phyloP scores from a whole-genome alignment of 2,329 filamentous ascomycete genomes.

The Ophidiomyces ophidiicola region DNA sequence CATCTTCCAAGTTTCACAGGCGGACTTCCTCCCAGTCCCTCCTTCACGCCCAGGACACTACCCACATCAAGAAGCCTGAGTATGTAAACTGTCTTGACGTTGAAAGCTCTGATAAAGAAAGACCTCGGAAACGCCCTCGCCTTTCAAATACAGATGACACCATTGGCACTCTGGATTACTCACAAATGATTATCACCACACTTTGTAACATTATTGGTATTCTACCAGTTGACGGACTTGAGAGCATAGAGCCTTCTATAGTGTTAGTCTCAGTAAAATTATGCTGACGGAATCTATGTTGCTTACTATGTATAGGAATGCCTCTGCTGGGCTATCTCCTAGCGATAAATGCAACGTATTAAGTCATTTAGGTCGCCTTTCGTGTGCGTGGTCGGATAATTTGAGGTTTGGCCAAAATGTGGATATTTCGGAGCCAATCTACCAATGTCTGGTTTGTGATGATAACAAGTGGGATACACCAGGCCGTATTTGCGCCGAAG shows the following conservation, averaged over 20 bases:
- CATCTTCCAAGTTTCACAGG: conserved; percentile 10
- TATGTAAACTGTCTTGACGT: background rate
- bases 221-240: conserved; percentile 25
- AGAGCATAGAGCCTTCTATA: conserved; percentile 33
- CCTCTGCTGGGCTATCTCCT: conserved; percentile 40
- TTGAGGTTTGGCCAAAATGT: conserved; percentile 26
- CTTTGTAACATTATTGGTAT: conserved; percentile 27
- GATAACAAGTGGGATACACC: conserved; percentile 14
- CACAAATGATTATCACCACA: conserved; percentile 25
- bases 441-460: conserved; percentile 31
- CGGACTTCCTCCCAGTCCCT: conserved; percentile 6
- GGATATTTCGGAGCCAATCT: conserved; percentile 16
- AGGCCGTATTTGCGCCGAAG: conserved; percentile 6
- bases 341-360: conserved; percentile 42
- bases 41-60: background rate
- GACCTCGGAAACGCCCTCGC: conserved; percentile 27
- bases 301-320: conserved; percentile 22
- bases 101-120: conserved; percentile 9
- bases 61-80: background rate
- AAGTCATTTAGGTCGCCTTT: conserved; percentile 44
- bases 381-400: conserved; percentile 44
- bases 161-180: conserved; percentile 22
- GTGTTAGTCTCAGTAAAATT: conserved; percentile 28
- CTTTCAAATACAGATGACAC: conserved; percentile 25
- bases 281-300: too few species aligned